Evolutionary conservation across 2,329 filamentous ascomycete genomes (phyloP).

Genomic region (Dothideomycetes sp.): DNA sequence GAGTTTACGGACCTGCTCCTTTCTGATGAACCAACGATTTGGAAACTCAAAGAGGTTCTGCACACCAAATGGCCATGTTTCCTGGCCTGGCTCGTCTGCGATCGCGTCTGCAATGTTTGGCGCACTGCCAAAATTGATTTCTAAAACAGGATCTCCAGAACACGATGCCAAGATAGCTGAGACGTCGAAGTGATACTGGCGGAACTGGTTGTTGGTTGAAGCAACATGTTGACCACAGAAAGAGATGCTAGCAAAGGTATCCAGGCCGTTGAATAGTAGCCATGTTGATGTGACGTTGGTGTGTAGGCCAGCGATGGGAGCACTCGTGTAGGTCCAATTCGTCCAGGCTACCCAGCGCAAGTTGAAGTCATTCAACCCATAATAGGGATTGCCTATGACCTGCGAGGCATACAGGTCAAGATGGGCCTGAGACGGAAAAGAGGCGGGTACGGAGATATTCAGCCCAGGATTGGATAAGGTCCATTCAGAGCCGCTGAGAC

Average conservation of each 20-base stretch:
- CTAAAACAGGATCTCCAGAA: conserved; percentile 26
- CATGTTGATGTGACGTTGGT: conserved; percentile 33
- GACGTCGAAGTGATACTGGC: conserved; percentile 50
- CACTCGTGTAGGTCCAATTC: conserved; percentile 53
- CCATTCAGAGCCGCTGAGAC: conserved; percentile 27
- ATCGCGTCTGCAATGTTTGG: conserved; percentile 43
- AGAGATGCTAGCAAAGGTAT: conserved; percentile 47
- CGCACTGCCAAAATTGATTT: conserved; percentile 47
- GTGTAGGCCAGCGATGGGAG: conserved; percentile 29
- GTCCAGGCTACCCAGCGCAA: conserved; percentile 46
- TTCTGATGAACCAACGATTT: conserved; percentile 46
- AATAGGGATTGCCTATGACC: conserved; percentile 43
- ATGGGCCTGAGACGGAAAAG: conserved; percentile 48
- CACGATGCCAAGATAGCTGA: conserved; percentile 36
- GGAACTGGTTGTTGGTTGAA: conserved; percentile 50
- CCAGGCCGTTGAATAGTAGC: conserved; percentile 51
- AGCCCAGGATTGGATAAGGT: conserved; percentile 27
- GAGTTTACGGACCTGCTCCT: too few relatives aligned
- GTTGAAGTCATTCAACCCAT: conserved; percentile 48
- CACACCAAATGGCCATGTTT: conserved; percentile 40
- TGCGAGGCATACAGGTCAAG: conserved; percentile 44
- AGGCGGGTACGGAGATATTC: conserved; percentile 43
- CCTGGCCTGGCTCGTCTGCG: conserved; percentile 34
- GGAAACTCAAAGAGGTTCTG: conserved; percentile 40
- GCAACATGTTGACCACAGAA: conserved; percentile 45